Evolutionary conservation across 805 yeast species (phyloP), one percentile per base, ranked within the genome.

Genomic region (Wickerhamiella spandovensis): DNA sequence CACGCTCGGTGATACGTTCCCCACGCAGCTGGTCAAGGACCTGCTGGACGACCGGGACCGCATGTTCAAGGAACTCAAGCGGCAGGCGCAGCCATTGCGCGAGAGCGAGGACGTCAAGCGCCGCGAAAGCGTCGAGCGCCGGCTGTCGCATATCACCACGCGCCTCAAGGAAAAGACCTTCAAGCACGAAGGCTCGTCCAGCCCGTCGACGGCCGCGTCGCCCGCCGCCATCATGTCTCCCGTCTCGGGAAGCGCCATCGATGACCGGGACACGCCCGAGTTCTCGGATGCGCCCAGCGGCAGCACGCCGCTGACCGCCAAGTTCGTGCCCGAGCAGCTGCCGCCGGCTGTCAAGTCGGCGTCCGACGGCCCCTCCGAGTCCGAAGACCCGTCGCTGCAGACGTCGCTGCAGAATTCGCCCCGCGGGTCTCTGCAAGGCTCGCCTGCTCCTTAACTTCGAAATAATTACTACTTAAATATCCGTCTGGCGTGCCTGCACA

Each of bases 51-150:
- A 80, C 56, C 79, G 80, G 54, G 79, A 77, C 24, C 67, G 70
- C 20, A 76, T 85, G n/a, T 84, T 85, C 59, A 72, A 74, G 32
- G 84, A 79, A 55, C 73, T 84, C 56, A 78, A 75, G 51, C 60
- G 70, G 32, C 45, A 35, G 35, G 50, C 54, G 5, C 49, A 45
- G 45, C 52, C 54, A 22, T 12, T 24, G 28, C 47, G 47, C 9
- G 46, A 45, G 21, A 23, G 35, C 35, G 24, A 20, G 18, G 21
- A 22, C 10, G 30, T 39, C 24, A 5, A 18, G 6, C 22, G 23
- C 24, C 50, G 54, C 10, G 54, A 52, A 38, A 20, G 49, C 17
- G 46, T 52, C 7, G 54, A 52, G 46, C 39, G 39, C 20, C 17
- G 39, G 15, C 39, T 35, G 7, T 35, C 39, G 7, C 17, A 17